These are phyloP conservation scores for Dioscorea dumetorum DNA, from an alignment of 106 monocot genomes.

Conservation along the genomic window DNA sequence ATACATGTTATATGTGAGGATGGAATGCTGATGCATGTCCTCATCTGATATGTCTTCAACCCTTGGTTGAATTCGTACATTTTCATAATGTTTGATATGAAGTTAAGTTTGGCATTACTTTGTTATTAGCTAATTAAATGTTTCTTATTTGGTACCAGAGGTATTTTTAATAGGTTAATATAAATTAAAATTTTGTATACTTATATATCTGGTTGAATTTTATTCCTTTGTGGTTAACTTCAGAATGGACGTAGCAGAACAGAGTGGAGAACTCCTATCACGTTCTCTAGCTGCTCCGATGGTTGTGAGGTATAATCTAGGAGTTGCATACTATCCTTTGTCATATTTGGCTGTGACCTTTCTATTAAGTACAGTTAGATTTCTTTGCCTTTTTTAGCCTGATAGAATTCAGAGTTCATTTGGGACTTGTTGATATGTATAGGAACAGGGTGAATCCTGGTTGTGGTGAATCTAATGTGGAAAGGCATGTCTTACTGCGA, in stretches of 20 bases:
- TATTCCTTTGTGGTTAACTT: not conserved
- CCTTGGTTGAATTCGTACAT: too few relatives aligned
- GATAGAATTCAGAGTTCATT: not conserved
- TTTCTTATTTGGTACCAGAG: too few relatives aligned
- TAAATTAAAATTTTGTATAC: not conserved
- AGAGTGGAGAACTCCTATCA: slow-evolving; percentile 76
- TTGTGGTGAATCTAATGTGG: slow-evolving; percentile 47
- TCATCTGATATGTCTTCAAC: too few relatives aligned
- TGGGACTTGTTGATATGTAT: slow-evolving; percentile 2
- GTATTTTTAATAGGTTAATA: too few relatives aligned
- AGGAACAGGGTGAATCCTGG: slow-evolving; percentile 47
- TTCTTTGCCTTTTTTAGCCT: not conserved
- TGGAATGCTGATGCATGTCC: too few relatives aligned
- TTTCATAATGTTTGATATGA: too few relatives aligned
- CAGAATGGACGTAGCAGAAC: slow-evolving; percentile 87
- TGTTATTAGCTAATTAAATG: too few relatives aligned
- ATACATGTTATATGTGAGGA: too few relatives aligned
- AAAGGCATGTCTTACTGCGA: slow-evolving; percentile 45
- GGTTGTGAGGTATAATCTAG: slow-evolving; percentile 31
- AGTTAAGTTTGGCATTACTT: too few relatives aligned
- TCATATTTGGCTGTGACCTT: not conserved
- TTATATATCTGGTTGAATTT: not conserved
- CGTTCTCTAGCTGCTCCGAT: slow-evolving; percentile 42
- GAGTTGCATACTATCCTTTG: not conserved
- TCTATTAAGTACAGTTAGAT: too few relatives aligned